Percentiles rank a stretch among this genome's conserved stretches.
Conservation (phyloP, 768 basidiomycete genomes). For the Thelephora aurantiotincta region DNA sequence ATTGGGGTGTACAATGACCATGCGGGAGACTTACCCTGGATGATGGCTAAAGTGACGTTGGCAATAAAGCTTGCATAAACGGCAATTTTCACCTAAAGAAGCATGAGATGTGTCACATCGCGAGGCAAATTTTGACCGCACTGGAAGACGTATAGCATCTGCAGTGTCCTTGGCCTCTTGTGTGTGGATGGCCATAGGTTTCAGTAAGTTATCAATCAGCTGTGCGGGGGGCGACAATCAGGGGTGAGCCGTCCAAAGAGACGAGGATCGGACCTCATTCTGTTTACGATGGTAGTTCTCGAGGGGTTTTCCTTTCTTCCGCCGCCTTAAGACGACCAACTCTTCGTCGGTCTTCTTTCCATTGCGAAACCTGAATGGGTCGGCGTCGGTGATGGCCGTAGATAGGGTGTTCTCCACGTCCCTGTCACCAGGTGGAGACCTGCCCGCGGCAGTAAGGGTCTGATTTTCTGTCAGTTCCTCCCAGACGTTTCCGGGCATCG, state of each 20-base stretch:
- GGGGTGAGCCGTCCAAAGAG: background rate
- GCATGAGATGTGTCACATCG: background rate
- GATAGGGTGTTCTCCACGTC: constrained; percentile 31
- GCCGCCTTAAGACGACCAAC: constrained; percentile 43
- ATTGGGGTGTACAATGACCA: constrained; percentile 1
- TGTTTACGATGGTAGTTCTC: constrained; percentile 57
- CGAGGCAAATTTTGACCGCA: constrained; percentile 19
- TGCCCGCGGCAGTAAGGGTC: constrained; percentile 7
- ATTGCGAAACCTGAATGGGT: constrained; percentile 55
- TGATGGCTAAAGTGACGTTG: constrained; percentile 57
- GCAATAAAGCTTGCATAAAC: constrained; percentile 67
- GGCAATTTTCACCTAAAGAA: constrained; percentile 68
- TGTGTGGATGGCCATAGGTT: constrained; percentile 83
- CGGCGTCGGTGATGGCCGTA: constrained; percentile 22
- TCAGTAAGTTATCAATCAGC: constrained; percentile 80
- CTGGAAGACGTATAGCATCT: constrained; percentile 50
- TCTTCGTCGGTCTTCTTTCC: constrained; percentile 50
- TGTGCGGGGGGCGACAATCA: constrained; percentile 18
- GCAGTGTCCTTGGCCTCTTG: constrained; percentile 65
- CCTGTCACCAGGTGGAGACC: constrained; percentile 4
- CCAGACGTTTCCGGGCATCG: background rate
- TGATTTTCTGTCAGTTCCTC: background rate
- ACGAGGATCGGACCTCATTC: constrained; percentile 37
- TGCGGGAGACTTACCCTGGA: constrained; percentile 42
- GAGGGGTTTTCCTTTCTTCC: constrained; percentile 45